phyloP scores from a whole-genome alignment of 2,329 filamentous ascomycete species.

The Cladobotryum protrusum region DNA sequence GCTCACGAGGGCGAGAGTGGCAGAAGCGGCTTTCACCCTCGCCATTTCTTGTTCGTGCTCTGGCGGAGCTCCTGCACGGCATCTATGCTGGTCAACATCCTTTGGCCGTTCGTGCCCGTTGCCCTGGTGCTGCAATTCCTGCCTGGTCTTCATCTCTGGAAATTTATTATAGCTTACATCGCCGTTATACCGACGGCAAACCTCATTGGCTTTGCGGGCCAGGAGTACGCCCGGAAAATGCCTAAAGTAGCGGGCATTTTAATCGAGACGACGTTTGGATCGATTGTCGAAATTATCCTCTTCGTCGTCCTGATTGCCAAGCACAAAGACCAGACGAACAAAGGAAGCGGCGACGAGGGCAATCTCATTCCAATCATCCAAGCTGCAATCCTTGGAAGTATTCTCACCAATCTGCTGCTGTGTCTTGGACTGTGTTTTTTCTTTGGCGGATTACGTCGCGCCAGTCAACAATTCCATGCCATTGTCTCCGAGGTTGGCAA shows the following conservation, averaged over 20 bases:
- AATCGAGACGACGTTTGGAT: conserved; percentile 48
- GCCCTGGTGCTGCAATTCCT: conserved; percentile 35
- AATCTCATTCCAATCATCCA: conserved; percentile 57
- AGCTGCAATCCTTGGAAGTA: conserved; percentile 63
- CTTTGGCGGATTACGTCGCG: conserved; percentile 53
- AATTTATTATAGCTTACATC: conserved; percentile 41
- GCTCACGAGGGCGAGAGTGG: conserved; percentile 37
- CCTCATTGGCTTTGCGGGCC: conserved; percentile 39
- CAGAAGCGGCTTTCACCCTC: conserved; percentile 35
- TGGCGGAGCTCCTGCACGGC: conserved; percentile 38
- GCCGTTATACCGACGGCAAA: conserved; percentile 46
- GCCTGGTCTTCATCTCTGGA: conserved; percentile 17
- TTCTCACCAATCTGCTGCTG: conserved; percentile 61
- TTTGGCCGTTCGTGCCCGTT: conserved; percentile 43
- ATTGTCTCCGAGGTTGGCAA: conserved; percentile 62
- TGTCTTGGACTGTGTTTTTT: conserved; percentile 64
- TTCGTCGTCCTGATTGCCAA: conserved; percentile 67
- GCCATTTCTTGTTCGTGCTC: conserved; percentile 36
- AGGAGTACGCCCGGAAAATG: conserved; percentile 55
- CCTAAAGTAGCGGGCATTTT: conserved; percentile 55
- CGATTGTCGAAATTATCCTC: conserved; percentile 71
- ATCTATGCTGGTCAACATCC: conserved; percentile 40
- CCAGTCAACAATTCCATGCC: conserved; percentile 56
- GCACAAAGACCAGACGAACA: too few species aligned
- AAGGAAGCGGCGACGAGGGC: conserved; percentile 17